A percentile compares a stretch with the other conserved stretches of the same genome.
These are phyloP conservation scores for Lactarius evosmus DNA, from an alignment of 768 basidiomycete genomes.

Conservation along the genomic window DNA sequence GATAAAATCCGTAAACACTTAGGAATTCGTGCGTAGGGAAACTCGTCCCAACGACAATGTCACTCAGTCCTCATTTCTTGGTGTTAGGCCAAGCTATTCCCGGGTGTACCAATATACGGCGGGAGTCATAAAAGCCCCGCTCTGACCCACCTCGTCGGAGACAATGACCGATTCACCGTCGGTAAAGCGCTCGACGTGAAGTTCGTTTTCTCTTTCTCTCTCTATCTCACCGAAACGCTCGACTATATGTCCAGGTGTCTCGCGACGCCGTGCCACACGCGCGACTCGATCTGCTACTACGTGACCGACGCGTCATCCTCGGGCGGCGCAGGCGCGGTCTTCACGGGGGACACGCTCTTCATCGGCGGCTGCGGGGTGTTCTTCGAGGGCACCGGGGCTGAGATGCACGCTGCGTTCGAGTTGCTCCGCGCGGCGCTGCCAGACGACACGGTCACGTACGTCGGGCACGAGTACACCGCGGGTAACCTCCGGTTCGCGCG, in stretches of 20 bases:
- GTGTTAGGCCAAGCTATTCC: slow-evolving; percentile 44
- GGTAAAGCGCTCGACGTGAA: slow-evolving; percentile 59
- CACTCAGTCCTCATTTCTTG: too few relatives aligned
- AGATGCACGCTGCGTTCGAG: slow-evolving; percentile 77
- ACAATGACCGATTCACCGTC: slow-evolving; percentile 77
- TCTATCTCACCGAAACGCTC: too few relatives aligned
- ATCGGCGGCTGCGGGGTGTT: slow-evolving; percentile 87
- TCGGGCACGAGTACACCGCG: slow-evolving; percentile 90
- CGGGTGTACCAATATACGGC: slow-evolving; percentile 62
- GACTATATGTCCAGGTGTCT: slow-evolving; percentile 52
- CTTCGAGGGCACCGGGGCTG: slow-evolving; percentile 78
- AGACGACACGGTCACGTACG: slow-evolving; percentile 74
- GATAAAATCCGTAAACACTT: not conserved
- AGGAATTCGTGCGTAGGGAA: slow-evolving; percentile 51
- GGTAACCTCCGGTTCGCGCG: slow-evolving; percentile 70
- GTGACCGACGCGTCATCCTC: slow-evolving; percentile 43
- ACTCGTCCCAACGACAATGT: too few relatives aligned
- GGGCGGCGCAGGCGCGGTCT: slow-evolving; percentile 66
- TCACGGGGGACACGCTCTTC: slow-evolving; percentile 95
- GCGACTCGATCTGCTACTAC: slow-evolving; percentile 93
- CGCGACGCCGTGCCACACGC: slow-evolving; percentile 91
- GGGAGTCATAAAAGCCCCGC: slow-evolving; percentile 71
- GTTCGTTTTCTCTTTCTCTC: slow-evolving; percentile 35
- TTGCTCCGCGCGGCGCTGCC: slow-evolving; percentile 73
- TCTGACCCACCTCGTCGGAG: slow-evolving; percentile 70